Evolutionary conservation across 2,329 filamentous ascomycete species (phyloP), one percentile per base, ranked within the genome.

Genomic region (Domatiomyces catenatus): DNA sequence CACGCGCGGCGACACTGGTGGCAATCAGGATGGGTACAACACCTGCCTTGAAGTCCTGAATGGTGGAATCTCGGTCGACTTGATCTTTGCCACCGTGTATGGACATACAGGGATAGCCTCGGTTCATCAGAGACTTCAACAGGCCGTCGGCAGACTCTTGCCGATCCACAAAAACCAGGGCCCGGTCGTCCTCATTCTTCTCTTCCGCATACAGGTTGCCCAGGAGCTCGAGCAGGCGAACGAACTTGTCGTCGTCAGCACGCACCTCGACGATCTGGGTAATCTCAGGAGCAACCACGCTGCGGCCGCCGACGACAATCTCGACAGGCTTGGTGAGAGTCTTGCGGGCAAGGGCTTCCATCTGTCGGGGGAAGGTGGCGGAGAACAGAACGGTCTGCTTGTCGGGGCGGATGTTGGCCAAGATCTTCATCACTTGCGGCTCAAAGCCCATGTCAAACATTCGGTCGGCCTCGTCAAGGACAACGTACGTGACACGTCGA

Each of bases 361-460:
- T 94, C 56, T 90, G 89, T 46, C 84, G 81, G 18, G 92, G 92
- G 74, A 96, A 94, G 0, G 92, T 98, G 3, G 92, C 92, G 0
- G 92, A 96, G 66, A 96, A 98, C 20, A 96, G 75, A 48, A 96
- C 88, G 0, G 88, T 94, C 64, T 98, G 92, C 48, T 86, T 82
- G 64, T 95, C 86, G 0, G 92, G 89, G 46, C 92, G 83, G 64
- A 94, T 84, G 61, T 92, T 94, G 58, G 81, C 80, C 63, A 96
- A 81, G 52, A 98, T 92, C 67, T 94, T 95, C 80, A 92, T 92
- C 49, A 98, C 89, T 66, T 98, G 92, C 1, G 92, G 90, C 68
- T 94, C 90, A 63, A 98, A 98, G 12, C 92, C 92, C 92, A 98
- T 98, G 79, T 98, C 92, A 77, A 98, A 78, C 92, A 98, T 98